Percentiles rank a stretch among this genome's conserved stretches.
phyloP scores from a whole-genome alignment of 148 eudicot genomes.

The Beta vulgaris region DNA sequence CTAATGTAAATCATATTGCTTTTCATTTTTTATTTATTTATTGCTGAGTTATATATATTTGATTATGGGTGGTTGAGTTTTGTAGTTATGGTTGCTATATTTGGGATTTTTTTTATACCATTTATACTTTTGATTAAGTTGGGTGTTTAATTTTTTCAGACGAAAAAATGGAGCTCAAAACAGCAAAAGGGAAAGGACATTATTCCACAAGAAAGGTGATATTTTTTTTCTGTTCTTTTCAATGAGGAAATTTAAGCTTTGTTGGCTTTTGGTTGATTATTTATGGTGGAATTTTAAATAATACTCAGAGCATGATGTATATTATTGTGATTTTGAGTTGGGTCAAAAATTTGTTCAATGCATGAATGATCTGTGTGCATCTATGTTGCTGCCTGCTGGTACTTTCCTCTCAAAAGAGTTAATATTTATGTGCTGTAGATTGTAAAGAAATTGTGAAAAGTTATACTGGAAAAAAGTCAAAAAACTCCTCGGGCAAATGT shows the following conservation, averaged over 20 bases:
- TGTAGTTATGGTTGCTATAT: not conserved
- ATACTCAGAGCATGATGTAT: not conserved
- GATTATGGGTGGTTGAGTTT: not conserved
- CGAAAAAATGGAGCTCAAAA: slow-evolving; percentile 24
- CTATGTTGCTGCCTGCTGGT: not conserved
- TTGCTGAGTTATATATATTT: not conserved
- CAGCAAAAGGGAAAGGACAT: slow-evolving; percentile 21
- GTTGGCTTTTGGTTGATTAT: not conserved
- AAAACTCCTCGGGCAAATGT: no score
- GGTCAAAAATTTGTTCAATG: not conserved
- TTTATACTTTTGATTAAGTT: not conserved
- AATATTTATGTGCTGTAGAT: no score
- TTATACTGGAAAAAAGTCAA: no score
- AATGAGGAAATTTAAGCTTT: not conserved
- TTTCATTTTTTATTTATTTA: not conserved
- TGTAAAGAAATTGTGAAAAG: no score
- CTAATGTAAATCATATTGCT: not conserved
- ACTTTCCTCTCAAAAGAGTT: not conserved
- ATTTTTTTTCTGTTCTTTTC: not conserved
- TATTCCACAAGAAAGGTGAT: slow-evolving; percentile 22
- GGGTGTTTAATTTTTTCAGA: slow-evolving; percentile 26
- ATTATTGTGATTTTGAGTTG: not conserved
- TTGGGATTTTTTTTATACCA: not conserved
- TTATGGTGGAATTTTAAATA: not conserved
- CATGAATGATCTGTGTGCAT: not conserved